Evolutionary conservation across 2,329 filamentous ascomycete species (phyloP).

Genomic region (Penicillium sp.): DNA sequence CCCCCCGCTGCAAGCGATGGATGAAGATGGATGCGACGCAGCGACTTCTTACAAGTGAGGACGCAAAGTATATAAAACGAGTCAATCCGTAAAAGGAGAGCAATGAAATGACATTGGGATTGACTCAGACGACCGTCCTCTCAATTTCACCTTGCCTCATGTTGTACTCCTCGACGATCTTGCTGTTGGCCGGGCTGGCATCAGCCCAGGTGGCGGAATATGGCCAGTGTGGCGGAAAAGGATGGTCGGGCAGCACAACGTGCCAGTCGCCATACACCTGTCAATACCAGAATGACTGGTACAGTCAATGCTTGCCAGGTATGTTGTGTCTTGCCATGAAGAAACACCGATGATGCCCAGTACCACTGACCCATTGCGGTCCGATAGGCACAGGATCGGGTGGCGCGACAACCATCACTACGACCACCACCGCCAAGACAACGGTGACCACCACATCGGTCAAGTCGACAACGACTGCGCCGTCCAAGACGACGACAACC

Average conservation of each 20-base stretch:
- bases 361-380: neutral
- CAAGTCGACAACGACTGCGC: slow-evolving; percentile 1
- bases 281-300: slow-evolving; percentile 17
- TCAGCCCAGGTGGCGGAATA: slow-evolving; percentile 18
- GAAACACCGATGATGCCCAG: neutral
- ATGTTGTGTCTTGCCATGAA: neutral
- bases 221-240: slow-evolving; percentile 15
- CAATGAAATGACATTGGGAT: too few relatives aligned
- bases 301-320: slow-evolving; percentile 18
- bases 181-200: slow-evolving; percentile 16
- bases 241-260: slow-evolving; percentile 12
- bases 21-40: neutral
- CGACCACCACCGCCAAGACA: slow-evolving; percentile 5
- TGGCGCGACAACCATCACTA: slow-evolving; percentile 2
- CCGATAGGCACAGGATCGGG: neutral
- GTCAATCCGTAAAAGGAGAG: too few relatives aligned
- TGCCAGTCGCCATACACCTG: slow-evolving; percentile 13
- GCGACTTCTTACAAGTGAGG: neutral
- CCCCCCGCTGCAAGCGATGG: too few relatives aligned
- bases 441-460: neutral
- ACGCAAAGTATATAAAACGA: too few relatives aligned
- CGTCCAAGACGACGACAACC: neutral
- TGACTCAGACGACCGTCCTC: too few relatives aligned
- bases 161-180: slow-evolving; percentile 13
- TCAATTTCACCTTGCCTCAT: neutral